These are phyloP conservation scores for Mycogone perniciosa DNA, from an alignment of 2,329 filamentous ascomycete species.

Conservation along the genomic window DNA sequence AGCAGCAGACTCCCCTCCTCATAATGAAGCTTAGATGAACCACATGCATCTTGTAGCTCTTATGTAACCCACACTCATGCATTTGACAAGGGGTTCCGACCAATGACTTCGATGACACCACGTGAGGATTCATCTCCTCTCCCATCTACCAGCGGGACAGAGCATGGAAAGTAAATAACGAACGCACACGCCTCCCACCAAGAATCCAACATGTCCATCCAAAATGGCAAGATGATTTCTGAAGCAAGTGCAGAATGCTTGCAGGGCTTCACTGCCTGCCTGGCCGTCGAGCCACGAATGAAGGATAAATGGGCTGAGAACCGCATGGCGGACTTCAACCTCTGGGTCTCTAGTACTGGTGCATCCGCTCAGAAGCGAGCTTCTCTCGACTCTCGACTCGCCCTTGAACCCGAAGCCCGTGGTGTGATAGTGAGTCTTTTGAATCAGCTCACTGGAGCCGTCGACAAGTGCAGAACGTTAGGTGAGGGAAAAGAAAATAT, in stretches of 20 bases:
- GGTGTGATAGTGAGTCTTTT: slow-evolving; percentile 3
- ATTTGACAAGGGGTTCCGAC: neutral
- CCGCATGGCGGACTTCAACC: slow-evolving; percentile 10
- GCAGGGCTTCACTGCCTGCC: slow-evolving; percentile 5
- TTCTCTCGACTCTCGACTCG: slow-evolving; percentile 5
- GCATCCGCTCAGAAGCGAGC: slow-evolving; percentile 3
- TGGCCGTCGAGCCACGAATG: slow-evolving; percentile 4
- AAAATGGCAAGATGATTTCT: neutral
- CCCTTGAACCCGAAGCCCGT: slow-evolving; percentile 3
- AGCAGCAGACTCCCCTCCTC: neutral
- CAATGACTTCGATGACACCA: neutral
- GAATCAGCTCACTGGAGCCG: slow-evolving; percentile 1
- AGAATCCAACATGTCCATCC: neutral
- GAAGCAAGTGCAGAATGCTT: neutral
- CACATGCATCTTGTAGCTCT: neutral
- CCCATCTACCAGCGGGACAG: neutral
- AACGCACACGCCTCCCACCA: too few species aligned
- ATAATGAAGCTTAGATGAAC: neutral
- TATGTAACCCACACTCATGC: neutral
- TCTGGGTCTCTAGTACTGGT: slow-evolving; percentile 10
- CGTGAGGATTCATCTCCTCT: neutral
- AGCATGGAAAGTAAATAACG: neutral
- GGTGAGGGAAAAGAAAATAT: neutral
- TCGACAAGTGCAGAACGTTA: slow-evolving; percentile 1
- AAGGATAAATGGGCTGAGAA: slow-evolving; percentile 11